Conservation (phyloP, 1,139 yeast species). For the Lodderomyces theae region DNA sequence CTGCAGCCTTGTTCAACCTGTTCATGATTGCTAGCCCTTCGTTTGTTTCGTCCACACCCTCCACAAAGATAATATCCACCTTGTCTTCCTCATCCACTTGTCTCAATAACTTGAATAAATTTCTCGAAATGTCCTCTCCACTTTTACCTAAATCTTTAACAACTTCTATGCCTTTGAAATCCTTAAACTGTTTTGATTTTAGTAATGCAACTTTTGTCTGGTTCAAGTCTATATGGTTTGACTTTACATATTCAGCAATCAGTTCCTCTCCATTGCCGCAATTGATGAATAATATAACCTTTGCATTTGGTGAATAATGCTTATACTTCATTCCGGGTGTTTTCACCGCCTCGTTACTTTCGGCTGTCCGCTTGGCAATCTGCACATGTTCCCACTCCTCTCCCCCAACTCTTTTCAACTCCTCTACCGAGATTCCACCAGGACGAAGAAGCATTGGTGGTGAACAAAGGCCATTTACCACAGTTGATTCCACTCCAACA, state of each 20-base stretch:
- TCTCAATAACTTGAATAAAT: conserved; percentile 68
- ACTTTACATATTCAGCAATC: conserved; percentile 24
- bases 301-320: conserved; percentile 90
- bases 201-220: conserved; percentile 46
- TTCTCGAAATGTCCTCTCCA: conserved; percentile 67
- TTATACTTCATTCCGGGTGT: conserved; percentile 98
- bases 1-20: conserved; percentile 82
- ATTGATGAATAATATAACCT: conserved; percentile 65
- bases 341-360: conserved; percentile 65
- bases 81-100: conserved; percentile 59
- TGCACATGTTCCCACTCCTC: conserved; percentile 57
- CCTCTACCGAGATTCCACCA: conserved; percentile 86
- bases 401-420: conserved; percentile 65
- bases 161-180: conserved; percentile 25
- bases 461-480: conserved; percentile 76
- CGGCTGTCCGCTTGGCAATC: conserved; percentile 66
- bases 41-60: conserved; percentile 64
- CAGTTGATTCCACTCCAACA: conserved; percentile 95
- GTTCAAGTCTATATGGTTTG: conserved; percentile 16
- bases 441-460: conserved; percentile 93
- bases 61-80: conserved; percentile 67
- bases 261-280: conserved; percentile 45
- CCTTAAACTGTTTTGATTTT: conserved; percentile 33
- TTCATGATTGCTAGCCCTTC: conserved; percentile 97
- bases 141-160: conserved; percentile 53